Evolutionary conservation across 2,329 filamentous ascomycete species (phyloP).

Genomic region (Aspergillus pseudonomiae): DNA sequence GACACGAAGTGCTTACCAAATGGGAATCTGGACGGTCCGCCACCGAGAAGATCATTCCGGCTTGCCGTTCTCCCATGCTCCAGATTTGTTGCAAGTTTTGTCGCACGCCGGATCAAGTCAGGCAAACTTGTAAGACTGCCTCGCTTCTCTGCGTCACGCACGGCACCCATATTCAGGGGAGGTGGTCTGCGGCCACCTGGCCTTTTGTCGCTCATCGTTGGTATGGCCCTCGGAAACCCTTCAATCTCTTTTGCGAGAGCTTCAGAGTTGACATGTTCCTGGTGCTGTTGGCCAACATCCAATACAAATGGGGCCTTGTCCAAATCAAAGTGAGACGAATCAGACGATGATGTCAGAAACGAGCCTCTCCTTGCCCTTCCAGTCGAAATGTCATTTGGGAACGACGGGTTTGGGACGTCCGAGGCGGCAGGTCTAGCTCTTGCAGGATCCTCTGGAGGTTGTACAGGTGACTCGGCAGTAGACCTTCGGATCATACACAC

Average conservation of each 20-base stretch:
- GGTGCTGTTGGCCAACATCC: constrained; percentile 14
- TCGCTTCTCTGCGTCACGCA: constrained; percentile 77
- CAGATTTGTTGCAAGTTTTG: constrained; percentile 81
- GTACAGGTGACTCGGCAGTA: constrained; percentile 26
- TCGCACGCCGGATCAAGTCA: constrained; percentile 87
- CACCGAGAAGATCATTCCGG: constrained; percentile 51
- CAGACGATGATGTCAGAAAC: constrained; percentile 23
- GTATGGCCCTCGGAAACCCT: constrained; percentile 31
- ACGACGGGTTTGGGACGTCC: not conserved
- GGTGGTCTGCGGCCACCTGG: constrained; percentile 60
- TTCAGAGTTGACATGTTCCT: constrained; percentile 18
- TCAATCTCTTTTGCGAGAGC: constrained; percentile 30
- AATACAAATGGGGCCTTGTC: constrained; percentile 39
- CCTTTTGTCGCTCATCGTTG: constrained; percentile 45
- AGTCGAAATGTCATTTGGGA: constrained; percentile 19
- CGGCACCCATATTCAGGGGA: constrained; percentile 77
- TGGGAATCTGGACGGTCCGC: constrained; percentile 30
- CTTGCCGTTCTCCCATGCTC: constrained; percentile 76
- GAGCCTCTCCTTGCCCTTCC: constrained; percentile 22
- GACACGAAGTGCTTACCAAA: constrained; percentile 25
- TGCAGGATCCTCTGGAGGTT: constrained; percentile 14
- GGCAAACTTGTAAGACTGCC: constrained; percentile 90
- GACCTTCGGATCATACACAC: constrained; percentile 44
- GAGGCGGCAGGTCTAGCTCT: not conserved
- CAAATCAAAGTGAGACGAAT: constrained; percentile 31